A percentile compares a stretch with the other conserved stretches of the same genome.
Evolutionary conservation across 176 grass and related monocot genomes (phyloP).

Genomic region (Calamus simplicifolius): DNA sequence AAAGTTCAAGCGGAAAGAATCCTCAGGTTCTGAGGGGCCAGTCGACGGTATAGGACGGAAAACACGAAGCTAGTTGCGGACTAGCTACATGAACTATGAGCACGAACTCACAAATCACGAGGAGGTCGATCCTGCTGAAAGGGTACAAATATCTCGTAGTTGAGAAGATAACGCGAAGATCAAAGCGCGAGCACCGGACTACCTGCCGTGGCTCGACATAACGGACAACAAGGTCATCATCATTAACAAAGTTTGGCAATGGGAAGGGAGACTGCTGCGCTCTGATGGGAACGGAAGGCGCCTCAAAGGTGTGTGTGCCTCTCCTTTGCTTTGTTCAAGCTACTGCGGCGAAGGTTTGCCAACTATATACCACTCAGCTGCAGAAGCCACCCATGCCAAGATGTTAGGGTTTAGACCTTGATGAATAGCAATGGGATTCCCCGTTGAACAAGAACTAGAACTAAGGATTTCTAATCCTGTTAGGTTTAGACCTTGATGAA

Average conservation of each 20-base stretch:
- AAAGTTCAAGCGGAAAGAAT: conserved; percentile 20
- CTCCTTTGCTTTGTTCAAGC: conserved; percentile 55
- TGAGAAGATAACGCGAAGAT: conserved; percentile 2
- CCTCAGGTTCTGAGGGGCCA: conserved; percentile 12
- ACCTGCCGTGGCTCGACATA: not conserved
- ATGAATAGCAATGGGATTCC: too few species aligned
- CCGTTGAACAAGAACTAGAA: too few species aligned
- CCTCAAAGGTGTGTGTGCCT: conserved; percentile 37
- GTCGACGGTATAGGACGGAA: conserved; percentile 16
- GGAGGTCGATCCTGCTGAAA: not conserved
- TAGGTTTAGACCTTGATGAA: too few species aligned
- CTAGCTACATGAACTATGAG: conserved; percentile 44
- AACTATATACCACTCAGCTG: not conserved
- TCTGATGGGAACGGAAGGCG: not conserved
- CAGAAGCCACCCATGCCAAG: not conserved
- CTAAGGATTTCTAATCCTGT: too few species aligned
- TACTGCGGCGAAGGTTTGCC: conserved; percentile 22
- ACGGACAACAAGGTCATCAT: conserved; percentile 2
- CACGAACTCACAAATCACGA: not conserved
- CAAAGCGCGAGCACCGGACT: not conserved
- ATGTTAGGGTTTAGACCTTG: too few species aligned
- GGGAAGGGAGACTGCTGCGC: not conserved
- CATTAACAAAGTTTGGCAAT: conserved; percentile 26
- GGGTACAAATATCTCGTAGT: conserved; percentile 32
- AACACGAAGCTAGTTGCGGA: conserved; percentile 23